Base-by-base conservation (phyloP, 345 rosid species). In the Combretum micranthum region DNA sequence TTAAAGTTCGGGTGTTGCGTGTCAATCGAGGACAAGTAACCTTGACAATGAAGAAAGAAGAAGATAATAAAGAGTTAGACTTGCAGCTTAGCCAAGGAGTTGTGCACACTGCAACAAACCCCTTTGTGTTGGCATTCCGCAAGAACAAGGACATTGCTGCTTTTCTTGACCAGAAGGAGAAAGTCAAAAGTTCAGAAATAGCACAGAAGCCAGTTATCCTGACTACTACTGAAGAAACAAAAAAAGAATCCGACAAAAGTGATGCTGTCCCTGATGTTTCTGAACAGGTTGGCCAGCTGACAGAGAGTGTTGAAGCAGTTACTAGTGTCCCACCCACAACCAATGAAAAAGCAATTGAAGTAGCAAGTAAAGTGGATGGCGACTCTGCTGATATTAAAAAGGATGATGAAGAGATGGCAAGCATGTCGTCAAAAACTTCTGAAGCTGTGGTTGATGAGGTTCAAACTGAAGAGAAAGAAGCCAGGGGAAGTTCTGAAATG, bases 21-120 rank as follows among this genome's bases (percentile, higher is more conserved):
- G 57, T 86, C 18, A 32, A 75, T 3, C 77, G 96, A 66, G 95
- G 96, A 61, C 84, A 82, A 66, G 83, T 77, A 66, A 92, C 98
- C 51, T 70, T 92, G 72, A 92, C 98, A 0, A 86, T 86, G 96
- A 88, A 84, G 77, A 76, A 74, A 52, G 90, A 79, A 56, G 83
- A 77, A n/a, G 71, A 68, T 59, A 66, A 61, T 15, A 67, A 76
- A 68, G 77, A 81, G 61, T 66, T 65, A 61, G 86, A 74, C 47
- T 53, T 62, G 37, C 60, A 72, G 53, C 44, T 77, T 19, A 67
- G 47, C 61, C 84, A 81, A 66, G 87, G 87, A 4, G 83, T 79
- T 64, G 78, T 83, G 64, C 79, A 86, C 55, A 55, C 72, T 17
- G 87, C 91, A 32, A 75, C 93, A 8, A 92, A 88, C 66, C 90